Evolutionary conservation across 768 basidiomycete genomes (phyloP).

Genomic region (Leccinum sublutescens): DNA sequence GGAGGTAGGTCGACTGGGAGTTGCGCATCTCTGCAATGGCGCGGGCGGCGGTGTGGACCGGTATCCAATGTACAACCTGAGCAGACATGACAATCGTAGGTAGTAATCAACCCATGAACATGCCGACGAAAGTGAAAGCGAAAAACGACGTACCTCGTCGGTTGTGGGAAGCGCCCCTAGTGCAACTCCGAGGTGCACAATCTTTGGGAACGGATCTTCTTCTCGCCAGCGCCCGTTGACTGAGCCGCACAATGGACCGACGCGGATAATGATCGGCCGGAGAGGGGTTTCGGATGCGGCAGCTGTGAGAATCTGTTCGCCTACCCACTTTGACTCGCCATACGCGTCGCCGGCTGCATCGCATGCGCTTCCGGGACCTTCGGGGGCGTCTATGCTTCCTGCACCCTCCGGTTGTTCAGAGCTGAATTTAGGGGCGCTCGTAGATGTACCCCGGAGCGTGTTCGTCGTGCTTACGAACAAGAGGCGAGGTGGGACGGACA

Average conservation of each 20-base stretch:
- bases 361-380: conserved; percentile 3
- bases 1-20: neutral
- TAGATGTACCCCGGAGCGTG: conserved; percentile 2
- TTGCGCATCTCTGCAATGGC: conserved; percentile 20
- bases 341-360: conserved; percentile 13
- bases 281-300: conserved; percentile 18
- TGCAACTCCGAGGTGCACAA: conserved; percentile 25
- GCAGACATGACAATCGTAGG: neutral
- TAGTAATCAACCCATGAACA: neutral
- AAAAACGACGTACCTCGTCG: conserved; percentile 19
- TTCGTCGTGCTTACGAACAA: conserved; percentile 34
- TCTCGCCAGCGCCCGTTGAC: conserved; percentile 40
- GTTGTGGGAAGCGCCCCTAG: conserved; percentile 20
- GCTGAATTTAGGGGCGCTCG: neutral
- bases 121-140: neutral
- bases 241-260: conserved; percentile 39
- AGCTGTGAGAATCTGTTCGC: conserved; percentile 22
- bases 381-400: neutral
- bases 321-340: conserved; percentile 24
- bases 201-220: conserved; percentile 36
- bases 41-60: conserved; percentile 10
- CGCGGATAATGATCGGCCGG: conserved; percentile 32
- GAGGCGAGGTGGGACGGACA: conserved; percentile 28
- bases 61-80: conserved; percentile 17
- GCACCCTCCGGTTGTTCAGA: neutral